A percentile compares a stretch with the other conserved stretches of the same genome.
Evolutionary conservation across 176 grass and related monocot species (phyloP).

Genomic region (Oryza meyeriana): DNA sequence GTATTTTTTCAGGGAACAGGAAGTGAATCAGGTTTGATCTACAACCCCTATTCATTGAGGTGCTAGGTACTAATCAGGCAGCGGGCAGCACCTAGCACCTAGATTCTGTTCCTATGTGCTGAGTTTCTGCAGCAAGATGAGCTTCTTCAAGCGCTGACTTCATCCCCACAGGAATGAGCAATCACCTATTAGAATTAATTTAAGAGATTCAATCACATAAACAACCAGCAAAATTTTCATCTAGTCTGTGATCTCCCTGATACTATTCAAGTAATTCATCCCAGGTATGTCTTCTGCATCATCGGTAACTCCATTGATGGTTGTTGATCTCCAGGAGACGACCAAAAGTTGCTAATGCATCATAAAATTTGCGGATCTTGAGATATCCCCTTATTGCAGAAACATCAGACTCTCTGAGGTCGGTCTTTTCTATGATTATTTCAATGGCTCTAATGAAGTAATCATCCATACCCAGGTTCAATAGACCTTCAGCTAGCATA

Average conservation of each 20-base stretch:
- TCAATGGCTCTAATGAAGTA: slow-evolving; percentile 56
- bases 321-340: slow-evolving; percentile 46
- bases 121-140: slow-evolving; percentile 18
- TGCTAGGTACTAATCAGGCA: neutral
- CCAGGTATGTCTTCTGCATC: neutral
- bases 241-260: neutral
- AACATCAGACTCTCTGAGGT: slow-evolving; percentile 54
- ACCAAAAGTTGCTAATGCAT: slow-evolving; percentile 71
- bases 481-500: slow-evolving; percentile 78
- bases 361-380: slow-evolving; percentile 74
- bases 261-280: neutral
- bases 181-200: slow-evolving; percentile 1
- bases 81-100: neutral
- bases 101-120: neutral
- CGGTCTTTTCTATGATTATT: slow-evolving; percentile 61
- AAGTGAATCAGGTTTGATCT: neutral
- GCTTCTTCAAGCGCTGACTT: slow-evolving; percentile 1
- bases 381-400: slow-evolving; percentile 80
- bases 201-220: slow-evolving; percentile 3
- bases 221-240: slow-evolving; percentile 16
- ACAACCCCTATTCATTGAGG: neutral
- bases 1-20: neutral
- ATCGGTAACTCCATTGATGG: slow-evolving; percentile 39
- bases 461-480: slow-evolving; percentile 78
- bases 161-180: neutral